Evolutionary conservation across 1,139 yeast species (phyloP), one percentile per base, ranked within the genome.

Genomic region (Geotrichum reessii): DNA sequence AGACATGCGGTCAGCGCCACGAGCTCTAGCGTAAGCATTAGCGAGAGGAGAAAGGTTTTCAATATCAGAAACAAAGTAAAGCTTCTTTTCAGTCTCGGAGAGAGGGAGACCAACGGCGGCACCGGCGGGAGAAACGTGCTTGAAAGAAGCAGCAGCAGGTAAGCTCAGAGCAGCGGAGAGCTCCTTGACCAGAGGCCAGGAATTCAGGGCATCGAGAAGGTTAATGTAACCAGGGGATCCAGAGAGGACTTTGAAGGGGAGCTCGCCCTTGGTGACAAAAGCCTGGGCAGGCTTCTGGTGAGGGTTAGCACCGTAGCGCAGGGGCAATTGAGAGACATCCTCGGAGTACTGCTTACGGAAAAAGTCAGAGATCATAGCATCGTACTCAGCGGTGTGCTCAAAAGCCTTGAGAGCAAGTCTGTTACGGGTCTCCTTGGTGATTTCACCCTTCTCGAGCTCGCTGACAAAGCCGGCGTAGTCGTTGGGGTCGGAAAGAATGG

Each of bases 1-100:
- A 14, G 98, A 91, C 99, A 93, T 93, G 81, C 99, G 87, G 78
- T 93, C 99, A 66, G 99, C 99, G 74, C 99, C 99, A 77, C 99
- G 87, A 58, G 99, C 99, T 77, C 99, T 87, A 50, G 99, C 99
- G 71, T 93, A 93, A 61, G 99, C 99, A 71, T 88, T 88, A 64
- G 99, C 99, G 72, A 93, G 81, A 61, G 98, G 98, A 37, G 97
- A 89, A 73, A 93, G 80, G 80, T 91, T 88, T 76, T 90, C 96
- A 71, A 93, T 90, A 74, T 90, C 97, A 69, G 85, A 85, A 64
- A 93, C 99, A 74, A 93, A 93, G 80, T 93, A 93, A 63, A 93
- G 83, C 76, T 92, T 88, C 83, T 92, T 92, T 79, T 93, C 99
- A 63, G 85, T 80, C 60, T 92, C 98, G 55, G 87, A 72, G 69